Conservation (phyloP, 2,329 filamentous ascomycete genomes). For the Fusarium sp. region DNA sequence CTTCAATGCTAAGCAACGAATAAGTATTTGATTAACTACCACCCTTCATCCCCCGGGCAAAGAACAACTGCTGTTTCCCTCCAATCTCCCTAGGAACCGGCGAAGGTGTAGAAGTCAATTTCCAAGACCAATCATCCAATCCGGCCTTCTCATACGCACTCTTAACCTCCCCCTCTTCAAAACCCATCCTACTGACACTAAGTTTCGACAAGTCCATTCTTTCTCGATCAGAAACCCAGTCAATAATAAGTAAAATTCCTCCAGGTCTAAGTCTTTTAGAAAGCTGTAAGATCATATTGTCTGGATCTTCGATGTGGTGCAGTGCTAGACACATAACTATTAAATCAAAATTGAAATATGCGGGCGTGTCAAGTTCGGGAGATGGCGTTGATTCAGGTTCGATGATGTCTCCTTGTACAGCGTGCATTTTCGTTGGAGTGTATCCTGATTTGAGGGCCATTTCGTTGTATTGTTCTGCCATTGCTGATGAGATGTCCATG, state of each 20-base stretch:
- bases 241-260: constrained; percentile 50
- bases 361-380: constrained; percentile 30
- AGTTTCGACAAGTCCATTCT: constrained; percentile 15
- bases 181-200: constrained; percentile 39
- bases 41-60: constrained; percentile 39
- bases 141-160: constrained; percentile 40
- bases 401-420: constrained; percentile 48
- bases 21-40: not conserved
- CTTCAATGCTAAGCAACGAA: not conserved
- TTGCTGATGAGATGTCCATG: constrained; percentile 50
- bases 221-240: constrained; percentile 41
- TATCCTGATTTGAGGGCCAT: constrained; percentile 42
- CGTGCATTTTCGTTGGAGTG: constrained; percentile 43
- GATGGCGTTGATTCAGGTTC: constrained; percentile 35
- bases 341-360: constrained; percentile 48
- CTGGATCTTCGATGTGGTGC: constrained; percentile 50
- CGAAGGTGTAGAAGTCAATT: constrained; percentile 31
- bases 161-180: constrained; percentile 39
- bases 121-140: constrained; percentile 43
- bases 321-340: constrained; percentile 51
- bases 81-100: constrained; percentile 42
- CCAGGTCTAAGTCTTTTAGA: constrained; percentile 45
- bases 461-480: constrained; percentile 49
- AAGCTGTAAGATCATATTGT: constrained; percentile 45
- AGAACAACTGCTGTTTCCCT: constrained; percentile 43